Percentiles rank a stretch among this genome's conserved stretches.
phyloP scores from a whole-genome alignment of 2,329 filamentous ascomycete species.

The Colletotrichum abscissum region DNA sequence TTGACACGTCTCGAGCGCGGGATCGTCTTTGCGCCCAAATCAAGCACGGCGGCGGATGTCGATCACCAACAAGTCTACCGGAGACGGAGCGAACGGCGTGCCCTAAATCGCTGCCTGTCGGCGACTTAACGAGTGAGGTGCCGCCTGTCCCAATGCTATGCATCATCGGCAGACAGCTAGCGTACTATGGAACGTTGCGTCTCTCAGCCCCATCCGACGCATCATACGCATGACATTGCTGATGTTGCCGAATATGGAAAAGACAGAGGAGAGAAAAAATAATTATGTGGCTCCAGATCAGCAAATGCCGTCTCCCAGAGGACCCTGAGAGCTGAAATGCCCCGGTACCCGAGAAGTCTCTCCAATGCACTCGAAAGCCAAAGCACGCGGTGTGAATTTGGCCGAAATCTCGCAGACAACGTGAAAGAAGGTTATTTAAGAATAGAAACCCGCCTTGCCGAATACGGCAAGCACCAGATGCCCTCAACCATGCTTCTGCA shows the following conservation, averaged over 20 bases:
- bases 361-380: background rate
- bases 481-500: conserved; percentile 15
- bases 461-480: conserved; percentile 25
- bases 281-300: background rate
- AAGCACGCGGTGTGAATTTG: conserved; percentile 9
- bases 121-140: background rate
- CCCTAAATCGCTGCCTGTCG: background rate
- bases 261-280: background rate
- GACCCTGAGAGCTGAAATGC: conserved; percentile 20
- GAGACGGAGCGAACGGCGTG: conserved; percentile 8
- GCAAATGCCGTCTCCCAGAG: conserved; percentile 16
- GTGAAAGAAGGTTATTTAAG: conserved; percentile 37
- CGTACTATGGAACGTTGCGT: conserved; percentile 33
- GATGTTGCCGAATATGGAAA: background rate
- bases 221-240: conserved; percentile 7
- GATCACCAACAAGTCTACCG: conserved; percentile 8
- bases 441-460: conserved; percentile 33
- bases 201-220: conserved; percentile 16
- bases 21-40: conserved; percentile 2
- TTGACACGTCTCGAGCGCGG: conserved; percentile 8
- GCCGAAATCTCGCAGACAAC: conserved; percentile 13
- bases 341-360: background rate
- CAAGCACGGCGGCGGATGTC: conserved; percentile 1
- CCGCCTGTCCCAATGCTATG: background rate
- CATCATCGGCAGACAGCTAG: background rate